Percentiles rank a stretch among this genome's conserved stretches.
phyloP scores from a whole-genome alignment of 495 filamentous ascomycete species.

The Xylaria acuta region DNA sequence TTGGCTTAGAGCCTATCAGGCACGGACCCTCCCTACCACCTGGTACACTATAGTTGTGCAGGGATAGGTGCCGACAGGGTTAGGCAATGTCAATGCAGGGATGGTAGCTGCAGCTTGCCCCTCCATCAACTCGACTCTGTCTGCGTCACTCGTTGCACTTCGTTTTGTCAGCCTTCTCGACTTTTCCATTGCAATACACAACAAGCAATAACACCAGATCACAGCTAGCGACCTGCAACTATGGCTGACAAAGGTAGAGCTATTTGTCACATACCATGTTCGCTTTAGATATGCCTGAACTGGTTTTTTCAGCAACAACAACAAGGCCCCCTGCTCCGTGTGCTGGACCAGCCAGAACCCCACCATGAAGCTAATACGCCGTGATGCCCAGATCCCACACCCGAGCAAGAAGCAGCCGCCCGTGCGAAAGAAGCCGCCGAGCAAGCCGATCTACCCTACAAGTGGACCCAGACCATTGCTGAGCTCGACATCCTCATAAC shows the following conservation, averaged over 20 bases:
- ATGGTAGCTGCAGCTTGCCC: conserved; percentile 23
- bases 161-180: conserved; percentile 3
- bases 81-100: background rate
- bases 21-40: background rate
- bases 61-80: background rate
- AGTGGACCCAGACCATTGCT: conserved; percentile 95
- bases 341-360: background rate
- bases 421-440: conserved; percentile 82
- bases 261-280: background rate
- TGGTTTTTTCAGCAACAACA: background rate
- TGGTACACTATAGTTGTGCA: background rate
- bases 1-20: background rate
- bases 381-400: conserved; percentile 52
- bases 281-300: background rate
- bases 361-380: conserved; percentile 31
- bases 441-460: conserved; percentile 92
- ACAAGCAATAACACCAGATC: background rate
- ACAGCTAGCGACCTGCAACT: background rate
- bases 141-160: conserved; percentile 6
- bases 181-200: conserved; percentile 2
- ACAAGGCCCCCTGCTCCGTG: background rate
- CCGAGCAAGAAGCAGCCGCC: conserved; percentile 70
- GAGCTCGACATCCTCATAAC: conserved; percentile 83
- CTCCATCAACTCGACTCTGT: conserved; percentile 13
- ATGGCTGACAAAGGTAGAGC: conserved; percentile 27